A percentile compares a stretch with the other conserved stretches of the same genome.
Evolutionary conservation across 805 yeast genomes (phyloP).

Genomic region (Teunomyces panamensis): DNA sequence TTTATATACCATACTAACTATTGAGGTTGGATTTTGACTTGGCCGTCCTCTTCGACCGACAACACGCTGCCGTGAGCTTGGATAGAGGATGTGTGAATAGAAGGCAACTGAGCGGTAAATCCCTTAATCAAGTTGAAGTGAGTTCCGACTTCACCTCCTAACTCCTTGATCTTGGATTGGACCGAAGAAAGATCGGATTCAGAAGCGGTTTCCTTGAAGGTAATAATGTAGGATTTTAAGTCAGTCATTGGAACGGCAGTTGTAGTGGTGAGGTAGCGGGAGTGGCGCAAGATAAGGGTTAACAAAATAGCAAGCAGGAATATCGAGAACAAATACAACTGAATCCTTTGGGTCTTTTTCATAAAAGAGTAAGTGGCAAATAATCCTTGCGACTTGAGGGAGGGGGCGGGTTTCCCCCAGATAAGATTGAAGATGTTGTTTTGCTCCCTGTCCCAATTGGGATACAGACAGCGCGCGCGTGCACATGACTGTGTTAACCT

Average conservation of each 20-base stretch:
- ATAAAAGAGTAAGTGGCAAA: slow-evolving; percentile 3
- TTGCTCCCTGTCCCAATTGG: neutral
- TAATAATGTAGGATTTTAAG: slow-evolving; percentile 38
- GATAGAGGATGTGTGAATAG: slow-evolving; percentile 46
- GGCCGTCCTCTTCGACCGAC: slow-evolving; percentile 64
- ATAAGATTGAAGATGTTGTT: neutral
- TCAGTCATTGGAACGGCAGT: slow-evolving; percentile 21
- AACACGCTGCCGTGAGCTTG: slow-evolving; percentile 50
- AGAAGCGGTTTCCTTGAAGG: slow-evolving; percentile 44
- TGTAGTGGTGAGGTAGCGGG: neutral
- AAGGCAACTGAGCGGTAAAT: slow-evolving; percentile 58
- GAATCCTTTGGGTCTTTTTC: slow-evolving; percentile 3
- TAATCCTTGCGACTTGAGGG: neutral
- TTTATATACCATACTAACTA: neutral
- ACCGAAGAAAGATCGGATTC: slow-evolving; percentile 38
- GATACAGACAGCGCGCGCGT: slow-evolving; percentile 2
- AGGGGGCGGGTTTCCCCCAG: neutral
- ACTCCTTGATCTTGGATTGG: slow-evolving; percentile 46
- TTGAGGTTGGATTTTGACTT: slow-evolving; percentile 46
- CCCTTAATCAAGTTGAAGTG: slow-evolving; percentile 69
- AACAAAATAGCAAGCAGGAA: slow-evolving; percentile 7
- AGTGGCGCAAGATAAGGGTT: slow-evolving; percentile 1
- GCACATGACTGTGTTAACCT: too few species aligned
- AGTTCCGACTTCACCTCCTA: slow-evolving; percentile 61
- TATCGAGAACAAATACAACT: slow-evolving; percentile 4